Evolutionary conservation across 2,329 filamentous ascomycete species (phyloP), one percentile per base, ranked within the genome.

Genomic region (Trichoderma guizhouense): DNA sequence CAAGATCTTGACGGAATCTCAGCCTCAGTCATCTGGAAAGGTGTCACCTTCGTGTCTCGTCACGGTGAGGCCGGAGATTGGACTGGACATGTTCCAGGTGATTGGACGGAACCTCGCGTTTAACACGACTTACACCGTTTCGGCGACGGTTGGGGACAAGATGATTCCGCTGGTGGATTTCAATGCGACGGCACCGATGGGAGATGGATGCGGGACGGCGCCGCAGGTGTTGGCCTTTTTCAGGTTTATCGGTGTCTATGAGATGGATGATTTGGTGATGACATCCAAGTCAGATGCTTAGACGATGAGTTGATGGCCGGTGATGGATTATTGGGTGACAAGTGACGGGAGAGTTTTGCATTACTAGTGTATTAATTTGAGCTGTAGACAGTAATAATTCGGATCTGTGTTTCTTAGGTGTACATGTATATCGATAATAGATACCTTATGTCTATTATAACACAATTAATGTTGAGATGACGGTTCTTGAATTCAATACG

Each of bases 41-140:
- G 18, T 6, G 1, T 21, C 32, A 5, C 66, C 72, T 14, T 58
- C 71, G 12, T 64, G 71, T 26, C 71, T 74, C 43, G 57, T 74
- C n/a, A 74, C 72, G 28, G 68, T 74, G 21, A n/a, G 72, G 5
- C 62, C 60, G 3, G 71, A 74, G 57, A 26, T n/a, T 26, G 72
- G 72, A 5, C 63, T 74, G 32, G 72, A 74, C 55, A 73, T 73
- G 72, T 57, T 74, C 21, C 72, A 74, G 53, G 71, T 74, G 9
- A 74, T 74, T 53, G 72, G 72, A 1, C 53, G 72, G 14, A 51
- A 71, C 21, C 30, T 74, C 18, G 47, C 21, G 47, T 58, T 74
- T 18, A 74, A 74, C 68, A 71, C 67, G 18, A 73, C 71, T 5
- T 74, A 74, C 26, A 74, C 72, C 7, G 71, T 71, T 32, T 71